A percentile compares a stretch with the other conserved stretches of the same genome.
Conservation (phyloP, 2,329 filamentous ascomycete genomes). For the Pseudopyrenochaeta lycopersici region DNA sequence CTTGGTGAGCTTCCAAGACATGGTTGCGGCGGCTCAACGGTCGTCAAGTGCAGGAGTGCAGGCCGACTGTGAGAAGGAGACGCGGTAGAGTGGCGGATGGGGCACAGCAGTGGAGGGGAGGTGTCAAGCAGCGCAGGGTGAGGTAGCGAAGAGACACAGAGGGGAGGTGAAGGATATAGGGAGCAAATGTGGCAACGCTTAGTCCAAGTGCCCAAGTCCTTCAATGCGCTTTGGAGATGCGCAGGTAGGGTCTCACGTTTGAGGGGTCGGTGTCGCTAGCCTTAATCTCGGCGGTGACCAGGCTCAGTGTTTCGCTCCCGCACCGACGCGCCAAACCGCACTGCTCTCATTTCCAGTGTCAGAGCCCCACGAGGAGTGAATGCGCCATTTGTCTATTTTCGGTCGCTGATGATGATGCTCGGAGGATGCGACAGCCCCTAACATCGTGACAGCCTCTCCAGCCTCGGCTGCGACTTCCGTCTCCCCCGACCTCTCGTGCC, state of each 20-base stretch:
- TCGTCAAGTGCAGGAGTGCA: slow-evolving; percentile 19
- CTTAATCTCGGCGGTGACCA: slow-evolving; percentile 11
- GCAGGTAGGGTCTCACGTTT: slow-evolving; percentile 22
- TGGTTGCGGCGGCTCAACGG: slow-evolving; percentile 51
- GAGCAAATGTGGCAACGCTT: slow-evolving; percentile 30
- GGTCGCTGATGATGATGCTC: slow-evolving; percentile 5
- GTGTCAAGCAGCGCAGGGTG: slow-evolving; percentile 1
- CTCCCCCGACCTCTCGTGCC: slow-evolving; percentile 13
- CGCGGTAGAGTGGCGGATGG: slow-evolving; percentile 21
- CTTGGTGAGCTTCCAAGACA: slow-evolving; percentile 83
- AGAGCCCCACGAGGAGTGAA: slow-evolving; percentile 17
- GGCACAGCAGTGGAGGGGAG: slow-evolving; percentile 5
- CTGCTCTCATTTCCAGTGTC: slow-evolving; percentile 28
- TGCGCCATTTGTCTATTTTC: slow-evolving; percentile 10
- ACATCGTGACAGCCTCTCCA: slow-evolving; percentile 5
- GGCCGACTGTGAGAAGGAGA: slow-evolving; percentile 19
- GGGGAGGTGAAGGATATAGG: slow-evolving; percentile 12
- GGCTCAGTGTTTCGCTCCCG: slow-evolving; percentile 6
- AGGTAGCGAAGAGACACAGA: slow-evolving; percentile 1
- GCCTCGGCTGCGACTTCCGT: slow-evolving; percentile 33
- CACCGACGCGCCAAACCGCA: slow-evolving; percentile 23
- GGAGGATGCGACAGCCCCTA: slow-evolving; percentile 9
- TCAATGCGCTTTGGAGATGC: slow-evolving; percentile 17
- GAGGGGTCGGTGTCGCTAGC: slow-evolving; percentile 27
- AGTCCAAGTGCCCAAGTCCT: slow-evolving; percentile 27